A percentile compares a stretch with the other conserved stretches of the same genome.
Conservation (phyloP, 345 rosid genomes). For the Lepidium sativum region DNA sequence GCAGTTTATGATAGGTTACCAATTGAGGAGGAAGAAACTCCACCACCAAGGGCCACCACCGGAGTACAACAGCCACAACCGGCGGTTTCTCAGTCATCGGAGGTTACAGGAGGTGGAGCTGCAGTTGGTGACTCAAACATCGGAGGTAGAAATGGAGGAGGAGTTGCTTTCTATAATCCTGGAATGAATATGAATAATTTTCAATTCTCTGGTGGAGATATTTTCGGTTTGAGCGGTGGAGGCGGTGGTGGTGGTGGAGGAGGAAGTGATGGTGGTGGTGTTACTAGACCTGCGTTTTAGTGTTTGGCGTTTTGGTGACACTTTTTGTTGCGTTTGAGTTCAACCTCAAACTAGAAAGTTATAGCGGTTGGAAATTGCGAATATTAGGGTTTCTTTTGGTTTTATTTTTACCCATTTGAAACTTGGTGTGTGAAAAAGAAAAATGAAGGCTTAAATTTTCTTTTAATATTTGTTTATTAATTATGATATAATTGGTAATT, state of each 20-base stretch:
- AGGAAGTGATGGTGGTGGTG: constrained; percentile 13
- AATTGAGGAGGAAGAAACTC: constrained; percentile 36
- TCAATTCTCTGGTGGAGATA: constrained; percentile 43
- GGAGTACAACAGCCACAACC: constrained; percentile 28
- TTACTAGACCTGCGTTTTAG: constrained; percentile 47
- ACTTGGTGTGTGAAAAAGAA: constrained; percentile 11
- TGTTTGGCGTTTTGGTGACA: constrained; percentile 6
- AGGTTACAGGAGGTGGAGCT: constrained; percentile 17
- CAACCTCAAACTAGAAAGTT: background rate
- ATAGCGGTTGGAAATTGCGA: constrained; percentile 8
- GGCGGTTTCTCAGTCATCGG: constrained; percentile 34
- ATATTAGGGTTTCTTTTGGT: constrained; percentile 8
- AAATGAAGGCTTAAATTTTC: background rate
- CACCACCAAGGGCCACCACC: constrained; percentile 23
- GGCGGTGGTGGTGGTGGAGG: constrained; percentile 2
- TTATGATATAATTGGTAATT: background rate
- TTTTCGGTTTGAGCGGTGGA: constrained; percentile 38
- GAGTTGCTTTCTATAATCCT: constrained; percentile 45
- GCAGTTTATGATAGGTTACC: constrained; percentile 72
- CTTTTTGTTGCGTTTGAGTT: constrained; percentile 21
- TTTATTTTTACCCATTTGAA: background rate
- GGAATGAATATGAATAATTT: constrained; percentile 44
- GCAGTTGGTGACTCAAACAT: constrained; percentile 14
- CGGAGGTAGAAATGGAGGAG: constrained; percentile 21
- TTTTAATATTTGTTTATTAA: background rate